A percentile compares a stretch with the other conserved stretches of the same genome.
phyloP scores from a whole-genome alignment of 2,329 filamentous ascomycete genomes.

The Didymella arachidicola region DNA sequence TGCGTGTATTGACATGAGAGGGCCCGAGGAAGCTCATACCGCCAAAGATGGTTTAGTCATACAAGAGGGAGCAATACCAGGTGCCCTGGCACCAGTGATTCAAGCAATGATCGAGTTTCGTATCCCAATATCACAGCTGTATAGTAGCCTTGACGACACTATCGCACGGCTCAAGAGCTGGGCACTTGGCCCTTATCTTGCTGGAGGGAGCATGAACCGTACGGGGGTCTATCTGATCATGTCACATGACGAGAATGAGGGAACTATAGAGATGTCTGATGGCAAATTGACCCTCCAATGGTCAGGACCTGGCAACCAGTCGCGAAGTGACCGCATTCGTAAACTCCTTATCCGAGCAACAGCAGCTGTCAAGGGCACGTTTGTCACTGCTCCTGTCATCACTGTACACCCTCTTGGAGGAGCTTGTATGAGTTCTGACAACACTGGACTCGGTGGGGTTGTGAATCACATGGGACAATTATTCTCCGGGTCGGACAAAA shows the following conservation, averaged over 20 bases:
- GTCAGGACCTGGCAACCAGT: neutral
- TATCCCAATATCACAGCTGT: neutral
- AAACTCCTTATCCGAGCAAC: neutral
- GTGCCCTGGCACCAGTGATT: slow-evolving; percentile 63
- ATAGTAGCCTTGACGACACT: neutral
- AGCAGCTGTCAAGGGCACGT: slow-evolving; percentile 66
- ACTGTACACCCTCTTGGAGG: slow-evolving; percentile 74
- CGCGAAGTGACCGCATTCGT: neutral
- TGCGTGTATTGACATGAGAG: slow-evolving; percentile 47
- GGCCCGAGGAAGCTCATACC: slow-evolving; percentile 53
- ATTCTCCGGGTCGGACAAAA: slow-evolving; percentile 61
- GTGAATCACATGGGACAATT: slow-evolving; percentile 69
- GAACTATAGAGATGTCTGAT: slow-evolving; percentile 64
- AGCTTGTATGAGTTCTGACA: slow-evolving; percentile 68
- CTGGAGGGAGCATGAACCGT: slow-evolving; percentile 63
- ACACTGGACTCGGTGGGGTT: slow-evolving; percentile 64
- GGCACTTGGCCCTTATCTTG: slow-evolving; percentile 65
- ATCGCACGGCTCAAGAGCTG: slow-evolving; percentile 2
- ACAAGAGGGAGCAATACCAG: slow-evolving; percentile 68
- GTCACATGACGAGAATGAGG: slow-evolving; percentile 71
- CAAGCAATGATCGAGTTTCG: slow-evolving; percentile 56
- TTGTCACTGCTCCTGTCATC: slow-evolving; percentile 67
- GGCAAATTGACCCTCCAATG: slow-evolving; percentile 64
- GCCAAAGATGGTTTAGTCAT: slow-evolving; percentile 69
- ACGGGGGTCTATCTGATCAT: slow-evolving; percentile 72